phyloP scores from a whole-genome alignment of 257 asterid genomes.

The Solanum paucissectum region DNA sequence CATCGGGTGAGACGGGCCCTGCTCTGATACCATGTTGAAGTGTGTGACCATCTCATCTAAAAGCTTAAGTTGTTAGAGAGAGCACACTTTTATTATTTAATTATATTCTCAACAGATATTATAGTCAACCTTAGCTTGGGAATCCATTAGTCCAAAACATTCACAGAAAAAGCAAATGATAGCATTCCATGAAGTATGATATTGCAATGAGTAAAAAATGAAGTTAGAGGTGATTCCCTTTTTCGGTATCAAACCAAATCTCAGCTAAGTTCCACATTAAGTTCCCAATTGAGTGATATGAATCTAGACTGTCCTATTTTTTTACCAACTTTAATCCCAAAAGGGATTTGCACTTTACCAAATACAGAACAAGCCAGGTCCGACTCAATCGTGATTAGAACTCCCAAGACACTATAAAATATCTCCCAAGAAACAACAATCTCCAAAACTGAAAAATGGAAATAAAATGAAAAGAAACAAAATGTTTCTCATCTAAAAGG shows the following conservation, averaged over 20 bases:
- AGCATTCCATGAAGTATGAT: neutral
- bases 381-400: neutral
- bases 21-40: no score
- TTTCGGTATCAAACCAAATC: neutral
- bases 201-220: neutral
- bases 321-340: neutral
- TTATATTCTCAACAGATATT: neutral
- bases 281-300: neutral
- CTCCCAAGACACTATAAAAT: neutral
- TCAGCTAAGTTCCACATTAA: neutral
- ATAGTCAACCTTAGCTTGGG: neutral
- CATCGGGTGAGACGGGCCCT: no score
- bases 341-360: neutral
- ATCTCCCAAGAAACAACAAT: neutral
- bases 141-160: neutral
- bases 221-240: neutral
- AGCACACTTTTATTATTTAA: no score
- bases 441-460: neutral
- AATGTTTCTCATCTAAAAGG: neutral
- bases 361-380: neutral
- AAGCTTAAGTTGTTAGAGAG: no score
- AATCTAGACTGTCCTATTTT: neutral
- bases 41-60: no score
- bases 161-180: neutral
- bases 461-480: neutral